Conservation (phyloP, 1,284 basidiomycete species). For the Marasmius fiardii region DNA sequence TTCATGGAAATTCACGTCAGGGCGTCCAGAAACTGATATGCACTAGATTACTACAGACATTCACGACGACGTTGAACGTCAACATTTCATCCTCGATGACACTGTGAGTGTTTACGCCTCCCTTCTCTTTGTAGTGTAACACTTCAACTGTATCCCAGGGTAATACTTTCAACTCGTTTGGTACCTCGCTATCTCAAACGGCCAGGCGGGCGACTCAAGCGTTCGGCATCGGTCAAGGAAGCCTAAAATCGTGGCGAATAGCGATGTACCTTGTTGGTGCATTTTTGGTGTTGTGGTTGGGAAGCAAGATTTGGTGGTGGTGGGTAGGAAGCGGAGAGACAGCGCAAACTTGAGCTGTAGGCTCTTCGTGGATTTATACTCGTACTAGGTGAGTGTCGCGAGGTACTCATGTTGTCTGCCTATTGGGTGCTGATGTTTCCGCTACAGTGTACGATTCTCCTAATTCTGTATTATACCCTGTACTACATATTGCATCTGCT, state of each 20-base stretch:
- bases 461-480: neutral
- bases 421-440: no score
- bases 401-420: no score
- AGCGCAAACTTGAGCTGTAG: neutral
- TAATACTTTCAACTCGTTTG: constrained; percentile 66
- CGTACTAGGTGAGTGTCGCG: neutral
- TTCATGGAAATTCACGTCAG: neutral
- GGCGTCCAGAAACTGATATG: neutral
- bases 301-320: constrained; percentile 38
- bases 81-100: constrained; percentile 72
- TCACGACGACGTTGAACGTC: constrained; percentile 76
- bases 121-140: neutral
- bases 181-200: constrained; percentile 56
- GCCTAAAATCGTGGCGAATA: constrained; percentile 64
- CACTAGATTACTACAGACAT: constrained; percentile 75
- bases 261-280: constrained; percentile 53
- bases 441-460: neutral
- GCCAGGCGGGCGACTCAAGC: constrained; percentile 65
- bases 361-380: neutral
- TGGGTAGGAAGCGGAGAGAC: constrained; percentile 25
- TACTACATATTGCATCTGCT: neutral
- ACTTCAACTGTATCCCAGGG: constrained; percentile 34
- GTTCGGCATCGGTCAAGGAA: constrained; percentile 63
- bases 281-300: constrained; percentile 40
- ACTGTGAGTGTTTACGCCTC: constrained; percentile 46